These are phyloP conservation scores for Cystobasidiopsis lactophilus DNA, from an alignment of 768 basidiomycete genomes.

Conservation along the genomic window DNA sequence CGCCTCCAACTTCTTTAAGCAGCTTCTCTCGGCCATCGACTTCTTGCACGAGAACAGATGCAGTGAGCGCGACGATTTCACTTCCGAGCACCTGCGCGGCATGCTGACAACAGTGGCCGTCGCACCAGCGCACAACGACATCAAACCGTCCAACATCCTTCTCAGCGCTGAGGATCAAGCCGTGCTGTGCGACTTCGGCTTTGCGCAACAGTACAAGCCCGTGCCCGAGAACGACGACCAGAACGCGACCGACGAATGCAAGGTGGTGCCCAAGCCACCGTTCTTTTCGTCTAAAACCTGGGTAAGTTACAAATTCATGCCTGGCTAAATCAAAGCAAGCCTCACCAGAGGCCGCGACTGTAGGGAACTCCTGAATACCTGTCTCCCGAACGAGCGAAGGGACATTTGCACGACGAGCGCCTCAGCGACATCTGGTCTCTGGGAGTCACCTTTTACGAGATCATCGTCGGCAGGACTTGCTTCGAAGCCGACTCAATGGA, in stretches of 20 bases:
- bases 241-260: not conserved
- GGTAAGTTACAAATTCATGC: constrained; percentile 10
- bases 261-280: constrained; percentile 7
- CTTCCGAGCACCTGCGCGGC: not conserved
- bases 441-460: constrained; percentile 66
- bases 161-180: constrained; percentile 45
- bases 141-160: constrained; percentile 87
- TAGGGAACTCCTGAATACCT: constrained; percentile 43
- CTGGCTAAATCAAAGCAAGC: too few relatives aligned
- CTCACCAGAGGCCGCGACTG: not conserved
- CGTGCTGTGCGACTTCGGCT: constrained; percentile 88
- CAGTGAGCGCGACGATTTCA: constrained; percentile 22
- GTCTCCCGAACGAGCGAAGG: constrained; percentile 72
- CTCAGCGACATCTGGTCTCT: constrained; percentile 42
- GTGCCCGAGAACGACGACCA: not conserved
- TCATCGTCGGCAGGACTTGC: constrained; percentile 73
- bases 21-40: constrained; percentile 56
- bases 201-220: constrained; percentile 56
- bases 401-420: constrained; percentile 75
- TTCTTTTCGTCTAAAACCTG: constrained; percentile 50
- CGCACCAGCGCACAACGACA: constrained; percentile 82
- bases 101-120: constrained; percentile 31
- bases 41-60: constrained; percentile 50
- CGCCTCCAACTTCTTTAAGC: constrained; percentile 60
- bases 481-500: constrained; percentile 30